phyloP scores from a whole-genome alignment of 768 basidiomycete genomes.

The Daedaleopsis nitida region DNA sequence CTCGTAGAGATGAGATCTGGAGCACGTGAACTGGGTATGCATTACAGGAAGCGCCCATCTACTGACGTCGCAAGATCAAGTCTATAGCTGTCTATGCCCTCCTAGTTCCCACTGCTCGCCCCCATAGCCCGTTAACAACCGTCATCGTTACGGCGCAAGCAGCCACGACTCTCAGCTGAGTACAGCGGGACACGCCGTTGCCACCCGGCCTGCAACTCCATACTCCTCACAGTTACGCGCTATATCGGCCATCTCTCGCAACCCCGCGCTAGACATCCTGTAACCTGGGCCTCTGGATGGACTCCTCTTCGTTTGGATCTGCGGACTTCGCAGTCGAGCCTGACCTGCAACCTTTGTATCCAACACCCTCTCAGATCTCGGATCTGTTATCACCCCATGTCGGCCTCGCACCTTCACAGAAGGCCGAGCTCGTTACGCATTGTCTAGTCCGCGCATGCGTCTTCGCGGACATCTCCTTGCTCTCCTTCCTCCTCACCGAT shows the following conservation, averaged over 20 bases:
- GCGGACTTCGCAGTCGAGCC: conserved; percentile 73
- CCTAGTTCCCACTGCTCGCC: neutral
- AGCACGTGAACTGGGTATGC: neutral
- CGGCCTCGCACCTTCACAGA: conserved; percentile 68
- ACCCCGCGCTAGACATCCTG: conserved; percentile 10
- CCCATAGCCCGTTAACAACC: neutral
- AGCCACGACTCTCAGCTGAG: neutral
- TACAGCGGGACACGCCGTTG: neutral
- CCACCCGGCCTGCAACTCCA: neutral
- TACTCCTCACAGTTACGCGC: neutral
- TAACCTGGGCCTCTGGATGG: conserved; percentile 29
- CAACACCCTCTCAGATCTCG: conserved; percentile 62
- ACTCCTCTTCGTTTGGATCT: conserved; percentile 32
- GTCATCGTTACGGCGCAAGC: too few relatives aligned
- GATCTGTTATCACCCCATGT: conserved; percentile 66
- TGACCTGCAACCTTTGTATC: conserved; percentile 80
- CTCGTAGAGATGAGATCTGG: neutral
- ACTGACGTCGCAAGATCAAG: neutral
- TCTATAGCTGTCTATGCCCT: neutral
- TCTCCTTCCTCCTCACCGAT: conserved; percentile 74
- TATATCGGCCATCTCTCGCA: conserved; percentile 3
- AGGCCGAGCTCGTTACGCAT: conserved; percentile 69
- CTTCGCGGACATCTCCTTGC: conserved; percentile 73
- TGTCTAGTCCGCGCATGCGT: conserved; percentile 74
- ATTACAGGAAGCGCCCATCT: neutral